Percentiles rank a stretch among this genome's conserved stretches.
phyloP scores from a whole-genome alignment of 345 rosid species.

The Boechera stricta region DNA sequence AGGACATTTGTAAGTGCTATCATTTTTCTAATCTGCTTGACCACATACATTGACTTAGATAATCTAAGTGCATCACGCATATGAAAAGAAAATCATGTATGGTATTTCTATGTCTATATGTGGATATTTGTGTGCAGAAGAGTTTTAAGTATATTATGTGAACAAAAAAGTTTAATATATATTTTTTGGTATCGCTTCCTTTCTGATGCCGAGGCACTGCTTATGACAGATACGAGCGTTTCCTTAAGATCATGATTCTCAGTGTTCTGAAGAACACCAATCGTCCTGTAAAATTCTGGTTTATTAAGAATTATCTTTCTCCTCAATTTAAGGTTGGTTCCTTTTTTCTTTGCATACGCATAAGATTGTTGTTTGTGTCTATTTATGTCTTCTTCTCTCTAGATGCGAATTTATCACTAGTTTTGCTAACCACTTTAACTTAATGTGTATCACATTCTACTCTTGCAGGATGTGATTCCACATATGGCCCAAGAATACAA shows the following conservation, averaged over 20 bases:
- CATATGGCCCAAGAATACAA: constrained; percentile 94
- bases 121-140: constrained; percentile 9
- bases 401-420: constrained; percentile 9
- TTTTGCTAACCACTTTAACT: background rate
- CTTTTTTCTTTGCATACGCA: background rate
- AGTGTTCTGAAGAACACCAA: constrained; percentile 89
- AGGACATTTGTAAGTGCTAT: constrained; percentile 88
- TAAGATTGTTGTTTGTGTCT: background rate
- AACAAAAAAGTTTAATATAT: constrained; percentile 1
- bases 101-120: constrained; percentile 5
- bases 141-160: constrained; percentile 26
- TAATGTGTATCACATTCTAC: constrained; percentile 15
- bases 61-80: constrained; percentile 9
- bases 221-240: constrained; percentile 87
- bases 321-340: constrained; percentile 92
- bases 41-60: constrained; percentile 29
- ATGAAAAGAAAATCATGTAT: constrained; percentile 14
- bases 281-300: constrained; percentile 99
- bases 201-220: constrained; percentile 29
- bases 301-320: constrained; percentile 97
- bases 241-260: constrained; percentile 95
- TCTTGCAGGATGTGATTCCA: constrained; percentile 89
- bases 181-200: constrained; percentile 13
- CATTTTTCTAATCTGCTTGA: constrained; percentile 25
- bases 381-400: background rate